Evolutionary conservation across 805 yeast species (phyloP).

Genomic region (Candida tallmaniae): DNA sequence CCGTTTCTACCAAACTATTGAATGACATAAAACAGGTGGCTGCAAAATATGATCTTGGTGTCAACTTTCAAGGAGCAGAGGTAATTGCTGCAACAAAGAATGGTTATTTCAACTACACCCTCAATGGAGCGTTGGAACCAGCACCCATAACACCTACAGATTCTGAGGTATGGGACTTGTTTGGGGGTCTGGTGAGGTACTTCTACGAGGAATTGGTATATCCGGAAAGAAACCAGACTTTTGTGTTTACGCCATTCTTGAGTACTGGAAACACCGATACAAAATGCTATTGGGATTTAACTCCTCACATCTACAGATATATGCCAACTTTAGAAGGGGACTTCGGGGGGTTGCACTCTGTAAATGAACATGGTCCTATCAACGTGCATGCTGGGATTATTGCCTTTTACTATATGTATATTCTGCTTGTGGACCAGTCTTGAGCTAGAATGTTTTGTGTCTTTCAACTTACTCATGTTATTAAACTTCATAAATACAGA

Average conservation of each 20-base stretch:
- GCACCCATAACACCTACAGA: constrained; percentile 33
- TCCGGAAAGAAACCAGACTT: constrained; percentile 18
- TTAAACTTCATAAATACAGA: no score
- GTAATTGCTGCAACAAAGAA: constrained; percentile 18
- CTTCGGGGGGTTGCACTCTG: constrained; percentile 24
- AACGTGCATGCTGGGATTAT: constrained; percentile 28
- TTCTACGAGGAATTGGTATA: constrained; percentile 32
- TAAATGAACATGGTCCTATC: constrained; percentile 25
- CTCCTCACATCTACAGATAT: constrained; percentile 32
- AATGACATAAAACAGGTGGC: constrained; percentile 28
- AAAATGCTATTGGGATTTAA: constrained; percentile 34
- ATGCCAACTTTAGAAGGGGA: constrained; percentile 18
- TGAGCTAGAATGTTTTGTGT: no score
- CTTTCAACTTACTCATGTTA: no score
- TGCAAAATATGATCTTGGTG: constrained; percentile 30
- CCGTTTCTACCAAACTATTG: constrained; percentile 27
- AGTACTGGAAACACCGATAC: constrained; percentile 40
- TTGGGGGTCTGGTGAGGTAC: constrained; percentile 32
- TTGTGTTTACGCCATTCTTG: constrained; percentile 31
- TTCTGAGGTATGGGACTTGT: constrained; percentile 27
- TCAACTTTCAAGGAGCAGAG: constrained; percentile 20
- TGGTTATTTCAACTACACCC: constrained; percentile 29
- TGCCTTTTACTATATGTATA: constrained; percentile 35
- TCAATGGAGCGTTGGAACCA: constrained; percentile 25
- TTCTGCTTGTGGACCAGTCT: constrained; percentile 27